Conservation (phyloP, 345 rosid species). For the Citrus inodora region DNA sequence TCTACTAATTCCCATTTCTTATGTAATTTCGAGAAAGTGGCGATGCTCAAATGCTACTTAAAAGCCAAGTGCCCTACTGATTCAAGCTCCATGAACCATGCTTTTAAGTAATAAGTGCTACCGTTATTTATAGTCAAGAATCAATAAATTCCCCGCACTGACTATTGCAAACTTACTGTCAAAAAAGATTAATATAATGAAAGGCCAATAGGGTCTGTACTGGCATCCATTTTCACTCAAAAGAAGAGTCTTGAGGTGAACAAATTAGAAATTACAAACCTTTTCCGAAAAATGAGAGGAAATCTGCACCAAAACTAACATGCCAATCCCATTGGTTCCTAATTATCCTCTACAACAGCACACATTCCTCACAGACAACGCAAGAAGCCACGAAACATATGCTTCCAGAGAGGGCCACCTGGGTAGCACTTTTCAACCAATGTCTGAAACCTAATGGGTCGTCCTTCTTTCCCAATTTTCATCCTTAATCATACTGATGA, state of each 20-base stretch:
- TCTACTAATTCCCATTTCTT: background rate
- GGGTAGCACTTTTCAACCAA: background rate
- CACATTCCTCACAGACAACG: background rate
- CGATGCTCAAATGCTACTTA: background rate
- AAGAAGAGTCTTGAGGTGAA: background rate
- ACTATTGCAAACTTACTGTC: background rate
- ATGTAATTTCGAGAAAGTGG: background rate
- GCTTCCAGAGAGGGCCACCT: background rate
- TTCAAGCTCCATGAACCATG: background rate
- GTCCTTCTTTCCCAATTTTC: background rate
- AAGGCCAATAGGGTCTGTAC: background rate
- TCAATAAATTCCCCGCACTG: background rate
- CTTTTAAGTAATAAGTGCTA: background rate
- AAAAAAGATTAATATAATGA: background rate
- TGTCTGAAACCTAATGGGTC: background rate
- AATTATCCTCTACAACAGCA: background rate
- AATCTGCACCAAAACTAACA: background rate
- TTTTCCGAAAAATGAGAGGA: background rate
- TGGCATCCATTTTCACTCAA: background rate
- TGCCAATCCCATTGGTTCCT: background rate
- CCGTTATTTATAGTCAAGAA: background rate
- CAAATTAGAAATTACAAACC: slow-evolving; percentile 3
- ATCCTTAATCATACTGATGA: background rate
- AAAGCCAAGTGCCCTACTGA: background rate
- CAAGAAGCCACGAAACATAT: slow-evolving; percentile 3